A percentile compares a stretch with the other conserved stretches of the same genome.
Conservation (phyloP, 2,329 filamentous ascomycete species). For the Peltaster fructicola region DNA sequence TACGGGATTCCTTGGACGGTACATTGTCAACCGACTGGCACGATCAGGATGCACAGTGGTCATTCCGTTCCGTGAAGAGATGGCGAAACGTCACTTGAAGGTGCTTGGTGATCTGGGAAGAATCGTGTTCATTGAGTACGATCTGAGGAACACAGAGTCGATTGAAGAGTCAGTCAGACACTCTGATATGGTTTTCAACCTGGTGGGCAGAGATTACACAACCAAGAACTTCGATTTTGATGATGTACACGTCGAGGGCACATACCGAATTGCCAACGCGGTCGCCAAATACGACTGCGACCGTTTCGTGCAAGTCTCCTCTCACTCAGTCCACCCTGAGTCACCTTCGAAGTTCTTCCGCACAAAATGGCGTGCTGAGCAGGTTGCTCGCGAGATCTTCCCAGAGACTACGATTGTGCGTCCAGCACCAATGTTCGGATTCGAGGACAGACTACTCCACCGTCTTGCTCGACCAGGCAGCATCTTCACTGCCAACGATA, state of each 20-base stretch:
- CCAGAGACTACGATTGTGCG: conserved; percentile 95
- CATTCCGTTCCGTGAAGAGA: conserved; percentile 87
- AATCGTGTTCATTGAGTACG: conserved; percentile 83
- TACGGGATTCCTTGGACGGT: conserved; percentile 85
- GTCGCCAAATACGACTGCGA: conserved; percentile 97
- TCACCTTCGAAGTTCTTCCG: conserved; percentile 79
- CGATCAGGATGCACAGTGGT: conserved; percentile 88
- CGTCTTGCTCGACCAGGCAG: conserved; percentile 67
- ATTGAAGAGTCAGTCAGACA: conserved; percentile 95
- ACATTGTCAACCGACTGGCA: conserved; percentile 91
- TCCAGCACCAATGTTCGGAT: conserved; percentile 84
- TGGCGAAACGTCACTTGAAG: conserved; percentile 93
- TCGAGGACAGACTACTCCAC: conserved; percentile 81
- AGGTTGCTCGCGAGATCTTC: conserved; percentile 72
- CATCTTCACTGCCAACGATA: conserved; percentile 77
- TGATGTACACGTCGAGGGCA: conserved; percentile 85
- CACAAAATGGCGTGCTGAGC: conserved; percentile 75
- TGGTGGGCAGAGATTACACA: conserved; percentile 84
- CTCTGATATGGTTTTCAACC: conserved; percentile 93
- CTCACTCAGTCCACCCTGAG: conserved; percentile 67
- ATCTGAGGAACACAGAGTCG: conserved; percentile 81
- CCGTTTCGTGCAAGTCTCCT: conserved; percentile 90
- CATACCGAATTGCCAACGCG: conserved; percentile 80
- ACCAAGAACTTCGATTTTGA: conserved; percentile 96
- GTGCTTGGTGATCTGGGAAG: conserved; percentile 86